Percentiles rank a stretch among this genome's conserved stretches.
Evolutionary conservation across 129 eudicot genomes (phyloP).

Genomic region (Artemisia argyi): DNA sequence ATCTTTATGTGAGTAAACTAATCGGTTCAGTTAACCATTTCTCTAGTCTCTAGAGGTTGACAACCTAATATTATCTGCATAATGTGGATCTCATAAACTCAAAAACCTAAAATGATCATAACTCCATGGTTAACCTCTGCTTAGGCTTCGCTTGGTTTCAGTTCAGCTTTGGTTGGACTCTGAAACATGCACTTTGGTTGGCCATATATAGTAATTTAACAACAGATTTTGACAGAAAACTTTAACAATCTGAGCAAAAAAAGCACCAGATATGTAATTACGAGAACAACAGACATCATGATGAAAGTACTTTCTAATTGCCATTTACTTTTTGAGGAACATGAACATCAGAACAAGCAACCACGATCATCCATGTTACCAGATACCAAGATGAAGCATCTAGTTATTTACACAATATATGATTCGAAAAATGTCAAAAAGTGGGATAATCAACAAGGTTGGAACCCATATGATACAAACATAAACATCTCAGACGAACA

Average conservation of each 20-base stretch:
- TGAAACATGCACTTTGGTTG: too few species aligned
- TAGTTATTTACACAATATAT: conserved; percentile 5
- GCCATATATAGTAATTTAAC: not conserved
- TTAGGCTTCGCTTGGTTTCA: too few species aligned
- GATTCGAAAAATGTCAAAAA: not conserved
- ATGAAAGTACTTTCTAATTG: not conserved
- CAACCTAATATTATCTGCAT: too few species aligned
- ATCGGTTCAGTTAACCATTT: too few species aligned
- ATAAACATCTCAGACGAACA: not conserved
- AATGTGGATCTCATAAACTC: too few species aligned
- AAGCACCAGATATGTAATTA: not conserved
- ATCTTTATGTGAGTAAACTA: too few species aligned
- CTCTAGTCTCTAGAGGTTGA: too few species aligned
- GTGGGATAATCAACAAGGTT: not conserved
- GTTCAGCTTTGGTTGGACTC: too few species aligned
- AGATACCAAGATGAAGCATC: not conserved
- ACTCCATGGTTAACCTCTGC: too few species aligned
- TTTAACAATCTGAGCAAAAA: not conserved
- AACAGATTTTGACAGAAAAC: not conserved
- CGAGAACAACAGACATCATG: not conserved
- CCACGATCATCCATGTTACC: not conserved
- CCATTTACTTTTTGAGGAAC: not conserved
- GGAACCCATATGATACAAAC: not conserved
- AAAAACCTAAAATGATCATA: too few species aligned
- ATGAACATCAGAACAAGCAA: not conserved